Base-by-base conservation (phyloP, 2,329 filamentous ascomycete species). In the Calonectria pseudoturangicola region DNA sequence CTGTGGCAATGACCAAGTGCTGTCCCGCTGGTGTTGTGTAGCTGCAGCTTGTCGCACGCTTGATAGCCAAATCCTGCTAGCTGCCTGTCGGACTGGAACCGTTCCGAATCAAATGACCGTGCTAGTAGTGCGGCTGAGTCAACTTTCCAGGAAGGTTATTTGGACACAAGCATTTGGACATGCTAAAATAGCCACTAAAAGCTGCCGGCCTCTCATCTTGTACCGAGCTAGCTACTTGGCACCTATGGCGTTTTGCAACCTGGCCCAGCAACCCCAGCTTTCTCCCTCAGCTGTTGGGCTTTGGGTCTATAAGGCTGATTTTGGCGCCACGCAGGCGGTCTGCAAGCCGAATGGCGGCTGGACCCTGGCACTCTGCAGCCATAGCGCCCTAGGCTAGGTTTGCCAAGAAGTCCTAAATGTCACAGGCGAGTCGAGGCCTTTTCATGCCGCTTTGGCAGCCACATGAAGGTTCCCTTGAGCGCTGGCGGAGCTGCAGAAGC, bases 251-350 rank as follows among this genome's bases (percentile, higher is more conserved):
- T 28, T 60, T 25, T 41, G 54, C 36, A n/a, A 60, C 21, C 54
- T 60, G 54, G 54, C 54, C 33, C 54, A 60, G 54, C 36, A 41
- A 60, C 36, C 33, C 54, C 54, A 41, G 54, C 54, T 60, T 41
- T 39, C 18, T 10, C 10, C 21, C 13, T 39, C 51, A 58, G 30
- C 51, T 58, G 51, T 39, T 28, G 30, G n/a, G 8, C 13, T 58
- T 36, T 41, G 54, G 15, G 54, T 41, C 33, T 41, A 10, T 60
- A 60, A 60, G 54, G 54, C 54, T 60, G 54, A 60, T 60, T 60
- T 41, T 9, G 54, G 54, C 54, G 54, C 54, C 54, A 58, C 54
- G 54, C 54, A 58, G 54, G 58, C 58, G 58, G 58, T 63, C 58
- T 63, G 58, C 30, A 60, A 47, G 58, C 39, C 41, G 39, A 30